phyloP scores from a whole-genome alignment of 176 grass and related monocot genomes.

The Carex kokanica region DNA sequence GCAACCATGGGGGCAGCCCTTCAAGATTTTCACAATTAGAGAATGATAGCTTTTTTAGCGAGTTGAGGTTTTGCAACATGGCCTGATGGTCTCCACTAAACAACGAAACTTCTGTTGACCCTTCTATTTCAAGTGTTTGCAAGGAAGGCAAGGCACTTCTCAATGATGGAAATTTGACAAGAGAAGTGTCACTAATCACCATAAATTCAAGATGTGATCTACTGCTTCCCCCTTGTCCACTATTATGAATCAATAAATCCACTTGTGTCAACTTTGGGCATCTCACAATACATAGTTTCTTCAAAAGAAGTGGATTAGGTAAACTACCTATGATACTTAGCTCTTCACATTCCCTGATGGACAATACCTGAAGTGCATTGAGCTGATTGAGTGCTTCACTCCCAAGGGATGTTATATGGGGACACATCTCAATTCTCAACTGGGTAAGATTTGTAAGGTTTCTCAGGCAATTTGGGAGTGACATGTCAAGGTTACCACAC shows the following conservation, averaged over 20 bases:
- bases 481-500: constrained; percentile 12
- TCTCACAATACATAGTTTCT: background rate
- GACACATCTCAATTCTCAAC: background rate
- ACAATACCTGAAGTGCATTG: background rate
- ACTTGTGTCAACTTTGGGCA: constrained; percentile 3
- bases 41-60: background rate
- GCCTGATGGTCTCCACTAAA: background rate
- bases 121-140: constrained; percentile 16
- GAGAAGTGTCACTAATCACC: background rate
- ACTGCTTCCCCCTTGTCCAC: background rate
- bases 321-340: background rate
- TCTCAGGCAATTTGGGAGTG: constrained; percentile 2
- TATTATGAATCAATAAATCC: constrained; percentile 5
- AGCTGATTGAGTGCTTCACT: background rate
- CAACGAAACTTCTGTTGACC: background rate
- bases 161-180: constrained; percentile 1
- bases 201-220: background rate
- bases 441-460: constrained; percentile 1
- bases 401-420: background rate
- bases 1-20: background rate
- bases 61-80: background rate
- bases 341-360: constrained; percentile 6
- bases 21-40: constrained; percentile 8
- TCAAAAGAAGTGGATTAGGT: constrained; percentile 16
- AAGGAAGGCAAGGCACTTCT: background rate